A percentile compares a stretch with the other conserved stretches of the same genome.
Evolutionary conservation across 2,329 filamentous ascomycete species (phyloP).

Genomic region (Nannizzia gypsea): DNA sequence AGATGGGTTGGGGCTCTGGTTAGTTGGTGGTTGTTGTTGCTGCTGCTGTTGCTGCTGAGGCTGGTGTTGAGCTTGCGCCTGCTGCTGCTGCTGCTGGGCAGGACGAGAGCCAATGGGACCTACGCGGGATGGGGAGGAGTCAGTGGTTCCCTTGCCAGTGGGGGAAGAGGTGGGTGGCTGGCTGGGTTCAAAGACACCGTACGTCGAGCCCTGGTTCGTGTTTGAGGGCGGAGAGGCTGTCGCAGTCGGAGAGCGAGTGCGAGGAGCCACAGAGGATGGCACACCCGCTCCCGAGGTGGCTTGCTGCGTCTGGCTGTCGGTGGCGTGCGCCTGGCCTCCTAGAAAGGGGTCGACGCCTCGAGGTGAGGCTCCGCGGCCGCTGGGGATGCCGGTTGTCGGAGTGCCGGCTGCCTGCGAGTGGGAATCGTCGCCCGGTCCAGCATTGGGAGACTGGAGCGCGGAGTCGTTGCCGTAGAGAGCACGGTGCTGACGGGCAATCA

Average conservation of each 20-base stretch:
- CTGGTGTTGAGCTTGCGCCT: constrained; percentile 39
- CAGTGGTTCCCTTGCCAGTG: constrained; percentile 59
- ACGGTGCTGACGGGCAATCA: constrained; percentile 91
- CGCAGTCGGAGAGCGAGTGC: constrained; percentile 53
- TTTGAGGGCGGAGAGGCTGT: constrained; percentile 66
- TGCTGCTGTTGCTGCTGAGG: neutral
- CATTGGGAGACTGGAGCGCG: constrained; percentile 54
- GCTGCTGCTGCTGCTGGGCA: neutral
- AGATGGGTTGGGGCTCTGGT: constrained; percentile 42
- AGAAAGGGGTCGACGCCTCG: constrained; percentile 63
- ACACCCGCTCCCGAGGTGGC: constrained; percentile 30
- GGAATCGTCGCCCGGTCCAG: constrained; percentile 56
- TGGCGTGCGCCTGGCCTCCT: constrained; percentile 33
- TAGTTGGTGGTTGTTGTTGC: constrained; percentile 12
- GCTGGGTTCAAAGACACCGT: constrained; percentile 49
- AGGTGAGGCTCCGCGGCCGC: constrained; percentile 65
- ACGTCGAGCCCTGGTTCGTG: constrained; percentile 38
- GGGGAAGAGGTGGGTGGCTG: constrained; percentile 57
- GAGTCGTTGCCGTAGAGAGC: constrained; percentile 74
- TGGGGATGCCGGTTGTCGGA: constrained; percentile 33
- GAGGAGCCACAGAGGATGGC: constrained; percentile 30
- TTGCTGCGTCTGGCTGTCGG: constrained; percentile 37
- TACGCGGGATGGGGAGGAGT: constrained; percentile 65
- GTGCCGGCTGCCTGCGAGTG: constrained; percentile 51
- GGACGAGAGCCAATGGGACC: constrained; percentile 91